Evolutionary conservation across 1,284 basidiomycete genomes (phyloP).

Genomic region (Marasmius oreades): DNA sequence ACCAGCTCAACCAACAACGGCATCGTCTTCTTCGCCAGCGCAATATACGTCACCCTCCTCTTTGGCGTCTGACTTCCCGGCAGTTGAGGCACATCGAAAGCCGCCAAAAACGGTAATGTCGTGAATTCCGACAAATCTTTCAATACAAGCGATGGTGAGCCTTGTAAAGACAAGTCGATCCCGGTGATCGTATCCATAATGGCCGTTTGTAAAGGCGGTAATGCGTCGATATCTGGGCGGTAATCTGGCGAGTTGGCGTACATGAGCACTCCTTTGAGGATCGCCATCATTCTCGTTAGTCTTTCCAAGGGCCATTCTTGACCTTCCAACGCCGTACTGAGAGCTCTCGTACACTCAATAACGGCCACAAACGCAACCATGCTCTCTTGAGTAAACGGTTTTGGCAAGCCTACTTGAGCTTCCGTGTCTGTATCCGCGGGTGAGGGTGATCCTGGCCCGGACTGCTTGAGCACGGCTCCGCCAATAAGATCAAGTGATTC

Average conservation of each 20-base stretch:
- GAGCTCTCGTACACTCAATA: slow-evolving; percentile 54
- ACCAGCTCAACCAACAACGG: slow-evolving; percentile 75
- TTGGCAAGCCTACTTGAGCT: slow-evolving; percentile 16
- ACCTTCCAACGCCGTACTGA: slow-evolving; percentile 44
- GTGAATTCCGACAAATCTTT: slow-evolving; percentile 83
- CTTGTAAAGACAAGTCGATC: slow-evolving; percentile 62
- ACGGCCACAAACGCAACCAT: slow-evolving; percentile 79
- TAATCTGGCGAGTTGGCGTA: slow-evolving; percentile 85
- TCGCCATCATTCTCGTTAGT: slow-evolving; percentile 66
- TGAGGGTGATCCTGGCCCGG: slow-evolving; percentile 18
- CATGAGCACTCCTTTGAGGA: slow-evolving; percentile 79
- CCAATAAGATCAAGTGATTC: slow-evolving; percentile 69
- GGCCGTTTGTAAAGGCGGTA: slow-evolving; percentile 80
- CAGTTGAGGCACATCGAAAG: slow-evolving; percentile 52
- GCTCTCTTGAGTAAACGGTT: slow-evolving; percentile 83
- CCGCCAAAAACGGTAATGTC: slow-evolving; percentile 80
- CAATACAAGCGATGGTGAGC: slow-evolving; percentile 71
- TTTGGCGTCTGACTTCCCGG: slow-evolving; percentile 35
- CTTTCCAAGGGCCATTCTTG: slow-evolving; percentile 65
- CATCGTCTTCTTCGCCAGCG: slow-evolving; percentile 84
- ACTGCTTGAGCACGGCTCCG: slow-evolving; percentile 38
- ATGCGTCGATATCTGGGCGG: slow-evolving; percentile 78
- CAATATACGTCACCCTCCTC: slow-evolving; percentile 83
- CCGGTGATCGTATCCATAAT: slow-evolving; percentile 67
- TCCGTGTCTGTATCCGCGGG: slow-evolving; percentile 13